phyloP scores from a whole-genome alignment of 2,329 filamentous ascomycete species.

The Apiospora koreana region DNA sequence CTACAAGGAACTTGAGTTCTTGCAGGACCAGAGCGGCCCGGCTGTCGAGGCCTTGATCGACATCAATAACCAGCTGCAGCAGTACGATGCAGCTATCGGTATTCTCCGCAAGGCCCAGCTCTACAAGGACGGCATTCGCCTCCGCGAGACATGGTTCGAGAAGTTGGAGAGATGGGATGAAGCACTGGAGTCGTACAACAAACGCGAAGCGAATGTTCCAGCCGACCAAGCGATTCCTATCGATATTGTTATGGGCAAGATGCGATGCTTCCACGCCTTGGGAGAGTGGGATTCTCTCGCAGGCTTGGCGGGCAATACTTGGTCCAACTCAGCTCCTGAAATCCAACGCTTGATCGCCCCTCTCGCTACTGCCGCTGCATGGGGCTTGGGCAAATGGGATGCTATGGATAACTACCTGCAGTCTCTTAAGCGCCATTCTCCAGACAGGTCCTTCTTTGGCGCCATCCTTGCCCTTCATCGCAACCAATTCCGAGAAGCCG shows the following conservation, averaged over 20 bases:
- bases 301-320: conserved; percentile 85
- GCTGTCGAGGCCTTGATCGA: conserved; percentile 97
- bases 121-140: conserved; percentile 88
- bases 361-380: conserved; percentile 91
- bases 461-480: conserved; percentile 93
- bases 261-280: conserved; percentile 95
- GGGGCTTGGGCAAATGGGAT: conserved; percentile 96
- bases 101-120: conserved; percentile 95
- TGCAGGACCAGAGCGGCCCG: conserved; percentile 93
- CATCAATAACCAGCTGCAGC: conserved; percentile 98
- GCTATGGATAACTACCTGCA: conserved; percentile 96
- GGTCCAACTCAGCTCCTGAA: conserved; percentile 85
- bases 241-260: conserved; percentile 98
- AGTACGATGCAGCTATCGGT: conserved; percentile 97
- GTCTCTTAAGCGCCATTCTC: conserved; percentile 91
- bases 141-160: conserved; percentile 99
- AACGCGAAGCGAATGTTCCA: conserved; percentile 72
- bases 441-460: conserved; percentile 95
- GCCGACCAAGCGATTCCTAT: conserved; percentile 65
- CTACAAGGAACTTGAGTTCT: conserved; percentile 98
- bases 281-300: conserved; percentile 97
- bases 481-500: conserved; percentile 91
- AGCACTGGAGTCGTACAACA: conserved; percentile 87
- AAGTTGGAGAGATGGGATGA: conserved; percentile 99
- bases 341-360: conserved; percentile 90